Conservation (phyloP, 1,139 yeast genomes). For the Pneumocystis jirovecii region DNA sequence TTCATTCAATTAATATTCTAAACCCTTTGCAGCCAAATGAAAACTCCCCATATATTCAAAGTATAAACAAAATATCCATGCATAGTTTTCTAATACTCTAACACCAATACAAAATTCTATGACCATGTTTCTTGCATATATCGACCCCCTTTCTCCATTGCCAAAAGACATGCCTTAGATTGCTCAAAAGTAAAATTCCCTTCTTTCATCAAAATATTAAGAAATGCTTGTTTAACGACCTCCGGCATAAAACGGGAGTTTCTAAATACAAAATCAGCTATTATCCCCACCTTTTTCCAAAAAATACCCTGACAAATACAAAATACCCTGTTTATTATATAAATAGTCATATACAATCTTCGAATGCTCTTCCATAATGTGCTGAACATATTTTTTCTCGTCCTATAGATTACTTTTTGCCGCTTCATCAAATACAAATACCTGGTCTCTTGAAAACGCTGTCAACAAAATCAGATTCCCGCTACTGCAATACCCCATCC, state of each 20-base stretch:
- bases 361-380: slow-evolving; percentile 40
- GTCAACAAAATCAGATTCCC: slow-evolving; percentile 33
- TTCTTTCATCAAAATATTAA: slow-evolving; percentile 39
- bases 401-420: not conserved
- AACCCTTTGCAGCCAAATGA: not conserved
- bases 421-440: slow-evolving; percentile 16
- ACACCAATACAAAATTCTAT: not conserved
- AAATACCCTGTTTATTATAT: slow-evolving; percentile 38
- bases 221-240: slow-evolving; percentile 65
- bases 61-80: not conserved
- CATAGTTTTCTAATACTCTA: not conserved
- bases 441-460: slow-evolving; percentile 48
- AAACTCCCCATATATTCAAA: not conserved
- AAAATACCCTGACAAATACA: not conserved
- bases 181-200: slow-evolving; percentile 29
- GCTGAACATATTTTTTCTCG: slow-evolving; percentile 56
- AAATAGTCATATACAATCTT: slow-evolving; percentile 38
- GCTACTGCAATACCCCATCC: slow-evolving; percentile 29
- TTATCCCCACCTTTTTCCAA: not conserved
- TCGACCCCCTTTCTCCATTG: slow-evolving; percentile 51
- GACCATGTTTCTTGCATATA: slow-evolving; percentile 91
- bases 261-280: slow-evolving; percentile 59
- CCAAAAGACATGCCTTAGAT: slow-evolving; percentile 38
- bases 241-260: slow-evolving; percentile 92
- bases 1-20: not conserved